Evolutionary conservation across 2,329 filamentous ascomycete genomes (phyloP), one percentile per base, ranked within the genome.

Genomic region (Daldinia eschscholtzii): DNA sequence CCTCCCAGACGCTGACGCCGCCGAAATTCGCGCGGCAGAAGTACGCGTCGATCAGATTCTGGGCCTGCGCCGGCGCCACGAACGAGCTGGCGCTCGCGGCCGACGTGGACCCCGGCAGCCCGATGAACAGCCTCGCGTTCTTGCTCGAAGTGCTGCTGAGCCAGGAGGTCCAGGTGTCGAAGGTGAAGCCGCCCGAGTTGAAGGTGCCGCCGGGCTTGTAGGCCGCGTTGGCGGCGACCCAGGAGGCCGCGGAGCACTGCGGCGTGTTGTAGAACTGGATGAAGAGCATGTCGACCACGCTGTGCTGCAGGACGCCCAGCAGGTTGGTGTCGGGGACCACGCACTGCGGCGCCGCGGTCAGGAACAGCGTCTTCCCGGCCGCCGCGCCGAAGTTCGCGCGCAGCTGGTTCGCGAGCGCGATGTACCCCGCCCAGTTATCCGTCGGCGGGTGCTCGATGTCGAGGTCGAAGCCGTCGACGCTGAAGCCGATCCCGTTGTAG

Each of bases 261-360:
- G 73, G 71, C 68, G 84, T 85, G 78, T 85, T 85, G 79, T 84
- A 86, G 76, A 84, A 86, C 76, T 85, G 84, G 61, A 86, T 74
- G 76, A 85, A 85, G 23, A 83, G 74, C 26, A 81, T 78, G 37
- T 83, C 81, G 68, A 86, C 82, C 50, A 64, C 41, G 46, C 67
- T 65, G 3, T 72, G 44, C 20, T 59, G 37, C 7, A 79, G 71
- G 12, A 73, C 68, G 57, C 63, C 73, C 33, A 61, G 58, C 30
- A 79, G 63, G 67, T 79, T 74, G 46, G 80, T 77, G 60, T 80
- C 73, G 10, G 80, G 76, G 42, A 85, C 81, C 69, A 83, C 74
- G 73, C 84, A 86, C 70, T 86, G 81, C 23, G 84, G 84, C 30
- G 83, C 82, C 63, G 78, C 83, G 5, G 82, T 81, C 55, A 86